Percentiles rank a stretch among this genome's conserved stretches.
Evolutionary conservation across 2,329 filamentous ascomycete species (phyloP).

Genomic region (Tolypocladium guangdongense): DNA sequence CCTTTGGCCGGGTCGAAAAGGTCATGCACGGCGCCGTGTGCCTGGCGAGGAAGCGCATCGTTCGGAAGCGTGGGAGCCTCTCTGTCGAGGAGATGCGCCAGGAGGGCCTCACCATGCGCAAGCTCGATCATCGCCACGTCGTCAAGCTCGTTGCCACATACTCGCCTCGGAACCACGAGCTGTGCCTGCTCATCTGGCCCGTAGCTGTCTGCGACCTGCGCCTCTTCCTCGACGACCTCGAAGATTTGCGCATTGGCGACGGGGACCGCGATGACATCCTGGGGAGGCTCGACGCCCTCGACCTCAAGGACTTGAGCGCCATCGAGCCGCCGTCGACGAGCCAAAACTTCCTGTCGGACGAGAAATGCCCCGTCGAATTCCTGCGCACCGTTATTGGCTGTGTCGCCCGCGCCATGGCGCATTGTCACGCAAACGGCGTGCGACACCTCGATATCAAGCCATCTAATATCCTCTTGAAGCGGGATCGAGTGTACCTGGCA

Average conservation of each 20-base stretch:
- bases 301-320: conserved; percentile 24
- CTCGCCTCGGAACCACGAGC: conserved; percentile 24
- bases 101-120: conserved; percentile 36
- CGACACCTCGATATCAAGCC: conserved; percentile 38
- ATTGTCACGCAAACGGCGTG: conserved; percentile 30
- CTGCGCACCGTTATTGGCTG: conserved; percentile 33
- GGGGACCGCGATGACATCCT: conserved; percentile 30
- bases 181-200: conserved; percentile 36
- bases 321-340: conserved; percentile 16
- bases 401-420: conserved; percentile 29
- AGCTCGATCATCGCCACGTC: conserved; percentile 35
- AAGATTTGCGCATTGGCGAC: conserved; percentile 24
- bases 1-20: conserved; percentile 33
- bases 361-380: conserved; percentile 27
- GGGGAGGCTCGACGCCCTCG: conserved; percentile 25
- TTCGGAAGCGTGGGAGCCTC: conserved; percentile 19
- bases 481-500: conserved; percentile 33
- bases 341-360: conserved; percentile 10
- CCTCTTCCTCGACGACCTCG: conserved; percentile 31
- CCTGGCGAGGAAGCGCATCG: conserved; percentile 33
- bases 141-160: conserved; percentile 37
- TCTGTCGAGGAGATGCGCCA: conserved; percentile 30
- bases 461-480: conserved; percentile 33
- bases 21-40: conserved; percentile 28
- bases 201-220: conserved; percentile 34